A percentile compares a stretch with the other conserved stretches of the same genome.
Conservation (phyloP, 2,329 filamentous ascomycete genomes). For the Phialophora chinensis region DNA sequence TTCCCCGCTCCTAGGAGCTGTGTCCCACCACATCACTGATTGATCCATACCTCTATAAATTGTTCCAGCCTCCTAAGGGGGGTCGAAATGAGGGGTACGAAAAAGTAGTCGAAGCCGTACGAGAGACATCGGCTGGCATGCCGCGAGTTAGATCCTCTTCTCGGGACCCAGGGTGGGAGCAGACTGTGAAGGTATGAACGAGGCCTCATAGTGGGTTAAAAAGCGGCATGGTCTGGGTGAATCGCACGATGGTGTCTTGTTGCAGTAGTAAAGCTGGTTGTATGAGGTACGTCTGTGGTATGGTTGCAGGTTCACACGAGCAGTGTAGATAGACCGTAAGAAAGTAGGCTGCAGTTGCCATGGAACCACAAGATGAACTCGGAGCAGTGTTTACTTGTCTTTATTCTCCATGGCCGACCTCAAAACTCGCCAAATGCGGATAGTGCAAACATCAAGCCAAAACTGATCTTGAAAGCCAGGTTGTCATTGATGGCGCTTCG, state of each 20-base stretch:
- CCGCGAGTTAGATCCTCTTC: neutral
- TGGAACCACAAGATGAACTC: neutral
- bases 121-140: neutral
- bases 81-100: neutral
- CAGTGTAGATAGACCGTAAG: neutral
- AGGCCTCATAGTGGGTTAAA: neutral
- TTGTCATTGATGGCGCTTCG: conserved; percentile 48
- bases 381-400: neutral
- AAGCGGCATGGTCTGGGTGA: neutral
- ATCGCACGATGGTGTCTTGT: neutral
- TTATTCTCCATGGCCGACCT: neutral
- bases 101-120: neutral
- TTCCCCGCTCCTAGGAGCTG: neutral
- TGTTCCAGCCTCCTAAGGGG: neutral
- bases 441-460: conserved; percentile 53
- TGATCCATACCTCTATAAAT: neutral
- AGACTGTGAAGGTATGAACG: neutral
- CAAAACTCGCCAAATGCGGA: conserved; percentile 50
- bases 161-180: neutral
- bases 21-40: neutral
- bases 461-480: conserved; percentile 54
- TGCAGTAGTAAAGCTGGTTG: neutral
- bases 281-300: no score
- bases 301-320: no score
- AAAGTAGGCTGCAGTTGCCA: neutral